phyloP scores from a whole-genome alignment of 1,139 yeast species.

The Protomyces inundatus region DNA sequence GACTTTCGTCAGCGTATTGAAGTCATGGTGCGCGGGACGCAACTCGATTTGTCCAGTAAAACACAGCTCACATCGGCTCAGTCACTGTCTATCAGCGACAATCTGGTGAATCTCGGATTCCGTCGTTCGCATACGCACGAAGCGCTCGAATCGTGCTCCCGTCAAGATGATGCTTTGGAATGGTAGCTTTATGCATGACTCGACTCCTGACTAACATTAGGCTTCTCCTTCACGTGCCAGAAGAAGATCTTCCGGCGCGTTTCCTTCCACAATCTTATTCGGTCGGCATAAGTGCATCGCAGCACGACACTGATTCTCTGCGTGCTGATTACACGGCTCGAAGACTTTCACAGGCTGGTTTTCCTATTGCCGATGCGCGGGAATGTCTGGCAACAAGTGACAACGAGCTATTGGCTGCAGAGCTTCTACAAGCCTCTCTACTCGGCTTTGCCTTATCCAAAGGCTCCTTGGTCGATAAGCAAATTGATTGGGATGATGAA shows the following conservation, averaged over 20 bases:
- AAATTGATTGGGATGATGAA: slow-evolving; percentile 63
- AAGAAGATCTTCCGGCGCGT: slow-evolving; percentile 73
- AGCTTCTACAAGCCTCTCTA: slow-evolving; percentile 36
- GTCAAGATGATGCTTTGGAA: slow-evolving; percentile 53
- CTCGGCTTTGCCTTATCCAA: slow-evolving; percentile 41
- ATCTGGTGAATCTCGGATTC: slow-evolving; percentile 56
- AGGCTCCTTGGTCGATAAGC: slow-evolving; percentile 35
- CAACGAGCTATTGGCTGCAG: slow-evolving; percentile 32
- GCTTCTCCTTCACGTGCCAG: slow-evolving; percentile 37
- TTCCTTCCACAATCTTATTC: slow-evolving; percentile 43
- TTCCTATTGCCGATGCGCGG: slow-evolving; percentile 59
- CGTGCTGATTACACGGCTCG: slow-evolving; percentile 49
- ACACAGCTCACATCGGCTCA: neutral
- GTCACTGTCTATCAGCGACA: slow-evolving; percentile 1
- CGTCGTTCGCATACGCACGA: slow-evolving; percentile 64
- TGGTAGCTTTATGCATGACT: slow-evolving; percentile 81
- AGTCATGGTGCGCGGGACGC: slow-evolving; percentile 32
- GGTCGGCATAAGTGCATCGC: slow-evolving; percentile 38
- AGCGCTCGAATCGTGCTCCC: slow-evolving; percentile 56
- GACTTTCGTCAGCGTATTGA: slow-evolving; percentile 38
- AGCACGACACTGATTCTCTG: slow-evolving; percentile 36
- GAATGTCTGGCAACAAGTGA: slow-evolving; percentile 42
- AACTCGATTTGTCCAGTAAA: neutral
- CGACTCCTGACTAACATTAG: slow-evolving; percentile 37
- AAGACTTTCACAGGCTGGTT: slow-evolving; percentile 61